Conservation (phyloP, 805 yeast species). For the Metschnikowia baotianmanensis region DNA sequence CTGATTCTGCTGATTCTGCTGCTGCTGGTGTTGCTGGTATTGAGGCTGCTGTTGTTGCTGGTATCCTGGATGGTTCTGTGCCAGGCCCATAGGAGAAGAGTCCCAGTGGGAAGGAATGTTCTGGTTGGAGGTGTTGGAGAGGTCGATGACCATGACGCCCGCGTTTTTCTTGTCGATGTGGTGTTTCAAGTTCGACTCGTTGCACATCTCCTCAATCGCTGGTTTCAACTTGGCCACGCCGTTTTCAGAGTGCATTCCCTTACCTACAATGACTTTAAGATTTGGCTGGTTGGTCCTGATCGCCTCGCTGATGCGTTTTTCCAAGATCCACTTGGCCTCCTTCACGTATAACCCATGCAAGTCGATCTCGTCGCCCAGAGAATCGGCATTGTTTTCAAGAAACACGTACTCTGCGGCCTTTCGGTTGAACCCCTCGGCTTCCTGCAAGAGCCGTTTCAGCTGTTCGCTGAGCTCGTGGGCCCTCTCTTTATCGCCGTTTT, state of each 20-base stretch:
- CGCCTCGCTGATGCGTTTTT: conserved; percentile 68
- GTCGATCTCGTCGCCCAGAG: conserved; percentile 84
- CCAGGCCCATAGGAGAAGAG: conserved; percentile 13
- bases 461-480: conserved; percentile 74
- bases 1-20: conserved; percentile 15
- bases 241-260: conserved; percentile 78
- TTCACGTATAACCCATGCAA: conserved; percentile 87
- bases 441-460: conserved; percentile 55
- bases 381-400: conserved; percentile 81
- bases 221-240: conserved; percentile 89
- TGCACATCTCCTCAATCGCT: conserved; percentile 77
- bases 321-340: conserved; percentile 80
- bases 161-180: conserved; percentile 67
- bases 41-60: conserved; percentile 21
- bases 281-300: conserved; percentile 56
- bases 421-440: conserved; percentile 68
- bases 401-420: conserved; percentile 91
- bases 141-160: conserved; percentile 77
- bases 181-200: conserved; percentile 58
- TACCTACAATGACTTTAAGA: conserved; percentile 85
- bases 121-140: conserved; percentile 29
- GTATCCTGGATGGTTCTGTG: conserved; percentile 21
- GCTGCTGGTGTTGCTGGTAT: conserved; percentile 23
- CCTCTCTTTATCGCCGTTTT: conserved; percentile 64
- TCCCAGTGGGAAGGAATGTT: conserved; percentile 37